These are phyloP conservation scores for Hypoxylon subgilvum DNA, from an alignment of 495 filamentous ascomycete genomes.

Conservation along the genomic window DNA sequence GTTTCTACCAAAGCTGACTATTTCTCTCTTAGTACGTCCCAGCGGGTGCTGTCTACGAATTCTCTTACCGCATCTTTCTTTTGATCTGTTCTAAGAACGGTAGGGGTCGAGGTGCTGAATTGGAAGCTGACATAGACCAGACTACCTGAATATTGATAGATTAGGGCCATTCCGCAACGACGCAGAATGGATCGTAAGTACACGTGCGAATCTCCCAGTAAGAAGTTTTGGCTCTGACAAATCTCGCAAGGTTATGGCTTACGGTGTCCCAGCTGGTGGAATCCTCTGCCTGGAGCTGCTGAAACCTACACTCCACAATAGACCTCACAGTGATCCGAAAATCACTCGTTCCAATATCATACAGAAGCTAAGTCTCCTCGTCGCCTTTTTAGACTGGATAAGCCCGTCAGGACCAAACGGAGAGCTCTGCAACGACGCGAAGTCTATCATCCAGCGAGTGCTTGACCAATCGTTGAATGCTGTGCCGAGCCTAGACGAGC, in stretches of 20 bases:
- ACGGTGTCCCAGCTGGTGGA: slow-evolving; percentile 63
- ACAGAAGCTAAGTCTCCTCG: slow-evolving; percentile 68
- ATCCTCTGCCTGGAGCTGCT: slow-evolving; percentile 68
- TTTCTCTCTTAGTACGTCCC: slow-evolving; percentile 17
- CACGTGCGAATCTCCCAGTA: not conserved
- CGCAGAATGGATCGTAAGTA: slow-evolving; percentile 63
- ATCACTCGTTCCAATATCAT: slow-evolving; percentile 65
- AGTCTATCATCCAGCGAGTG: slow-evolving; percentile 51
- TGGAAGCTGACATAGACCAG: slow-evolving; percentile 7
- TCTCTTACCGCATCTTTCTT: not conserved
- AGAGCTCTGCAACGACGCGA: slow-evolving; percentile 55
- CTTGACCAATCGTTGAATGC: slow-evolving; percentile 54
- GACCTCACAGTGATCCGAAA: slow-evolving; percentile 45
- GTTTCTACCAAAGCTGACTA: not conserved
- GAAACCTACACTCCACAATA: slow-evolving; percentile 54
- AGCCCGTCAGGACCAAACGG: slow-evolving; percentile 61
- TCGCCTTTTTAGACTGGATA: slow-evolving; percentile 64
- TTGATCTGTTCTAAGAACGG: too few relatives aligned
- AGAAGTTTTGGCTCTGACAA: slow-evolving; percentile 16
- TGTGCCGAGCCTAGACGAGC: slow-evolving; percentile 20
- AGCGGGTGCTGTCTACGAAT: slow-evolving; percentile 39
- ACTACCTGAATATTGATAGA: slow-evolving; percentile 54
- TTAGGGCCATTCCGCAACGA: slow-evolving; percentile 58
- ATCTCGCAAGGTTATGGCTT: slow-evolving; percentile 53
- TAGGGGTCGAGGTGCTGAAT: too few relatives aligned